Percentiles rank a stretch among this genome's conserved stretches.
Evolutionary conservation across 441 rosid genomes (phyloP).

Genomic region (Oxalis stricta): DNA sequence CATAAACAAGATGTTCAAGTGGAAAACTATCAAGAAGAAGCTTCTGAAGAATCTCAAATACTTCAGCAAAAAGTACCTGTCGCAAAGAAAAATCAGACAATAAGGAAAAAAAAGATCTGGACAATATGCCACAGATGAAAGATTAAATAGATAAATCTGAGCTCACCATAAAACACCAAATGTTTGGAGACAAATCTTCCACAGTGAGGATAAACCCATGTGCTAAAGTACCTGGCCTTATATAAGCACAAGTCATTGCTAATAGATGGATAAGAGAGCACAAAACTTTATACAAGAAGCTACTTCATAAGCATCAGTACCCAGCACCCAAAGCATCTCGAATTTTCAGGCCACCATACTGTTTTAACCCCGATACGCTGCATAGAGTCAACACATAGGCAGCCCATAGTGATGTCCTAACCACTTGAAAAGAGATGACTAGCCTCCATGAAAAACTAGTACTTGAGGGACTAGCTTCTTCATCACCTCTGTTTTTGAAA

Average conservation of each 20-base stretch:
- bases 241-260: background rate
- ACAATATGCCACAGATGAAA: constrained; percentile 2
- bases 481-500: constrained; percentile 22
- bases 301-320: too few species aligned
- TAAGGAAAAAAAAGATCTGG: background rate
- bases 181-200: constrained; percentile 93
- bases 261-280: constrained; percentile 6
- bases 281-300: too few species aligned
- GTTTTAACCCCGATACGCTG: constrained; percentile 42
- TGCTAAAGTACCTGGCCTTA: constrained; percentile 42
- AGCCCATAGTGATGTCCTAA: constrained; percentile 68
- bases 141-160: background rate
- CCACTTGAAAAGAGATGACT: constrained; percentile 38
- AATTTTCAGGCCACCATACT: constrained; percentile 51
- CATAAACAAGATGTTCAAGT: constrained; percentile 67
- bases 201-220: constrained; percentile 87
- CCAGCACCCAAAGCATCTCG: constrained; percentile 91
- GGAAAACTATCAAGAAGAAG: constrained; percentile 91
- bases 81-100: constrained; percentile 13
- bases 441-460: constrained; percentile 44
- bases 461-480: constrained; percentile 16
- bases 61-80: constrained; percentile 99
- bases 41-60: constrained; percentile 79
- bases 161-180: constrained; percentile 86
- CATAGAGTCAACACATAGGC: constrained; percentile 54